Evolutionary conservation across 2,329 filamentous ascomycete genomes (phyloP).

Genomic region (Macroventuria anomochaeta): DNA sequence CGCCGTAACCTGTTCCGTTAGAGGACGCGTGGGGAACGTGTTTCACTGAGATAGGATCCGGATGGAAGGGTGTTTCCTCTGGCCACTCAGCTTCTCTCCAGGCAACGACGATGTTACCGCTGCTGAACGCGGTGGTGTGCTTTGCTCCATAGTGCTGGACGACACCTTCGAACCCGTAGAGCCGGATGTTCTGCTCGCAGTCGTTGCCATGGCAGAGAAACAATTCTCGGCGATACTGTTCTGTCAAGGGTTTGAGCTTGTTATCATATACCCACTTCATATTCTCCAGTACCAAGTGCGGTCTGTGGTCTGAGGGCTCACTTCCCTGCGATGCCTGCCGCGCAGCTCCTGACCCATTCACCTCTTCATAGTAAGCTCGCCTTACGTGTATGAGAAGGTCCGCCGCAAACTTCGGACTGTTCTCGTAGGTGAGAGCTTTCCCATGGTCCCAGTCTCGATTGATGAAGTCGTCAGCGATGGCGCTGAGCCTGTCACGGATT

Average conservation of each 20-base stretch:
- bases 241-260: conserved; percentile 74
- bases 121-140: conserved; percentile 73
- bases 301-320: conserved; percentile 45
- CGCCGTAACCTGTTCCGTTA: conserved; percentile 33
- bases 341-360: conserved; percentile 61
- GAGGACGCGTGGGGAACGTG: conserved; percentile 44
- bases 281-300: conserved; percentile 76
- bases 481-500: conserved; percentile 68
- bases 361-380: conserved; percentile 68
- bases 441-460: conserved; percentile 69
- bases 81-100: conserved; percentile 84
- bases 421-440: conserved; percentile 67
- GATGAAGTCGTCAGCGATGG: conserved; percentile 74
- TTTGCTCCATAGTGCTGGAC: conserved; percentile 86
- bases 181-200: conserved; percentile 69
- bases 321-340: conserved; percentile 7
- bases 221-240: conserved; percentile 70
- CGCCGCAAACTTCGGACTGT: conserved; percentile 71
- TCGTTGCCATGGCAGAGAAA: conserved; percentile 72
- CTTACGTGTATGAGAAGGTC: conserved; percentile 73
- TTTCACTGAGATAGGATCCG: conserved; percentile 60
- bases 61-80: conserved; percentile 72
- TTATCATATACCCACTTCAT: conserved; percentile 87
- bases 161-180: conserved; percentile 78
- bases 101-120: conserved; percentile 74